These are phyloP conservation scores for Gonapodya prolifera DNA, from an alignment of 192 early-diverging fungal species.

Conservation along the genomic window DNA sequence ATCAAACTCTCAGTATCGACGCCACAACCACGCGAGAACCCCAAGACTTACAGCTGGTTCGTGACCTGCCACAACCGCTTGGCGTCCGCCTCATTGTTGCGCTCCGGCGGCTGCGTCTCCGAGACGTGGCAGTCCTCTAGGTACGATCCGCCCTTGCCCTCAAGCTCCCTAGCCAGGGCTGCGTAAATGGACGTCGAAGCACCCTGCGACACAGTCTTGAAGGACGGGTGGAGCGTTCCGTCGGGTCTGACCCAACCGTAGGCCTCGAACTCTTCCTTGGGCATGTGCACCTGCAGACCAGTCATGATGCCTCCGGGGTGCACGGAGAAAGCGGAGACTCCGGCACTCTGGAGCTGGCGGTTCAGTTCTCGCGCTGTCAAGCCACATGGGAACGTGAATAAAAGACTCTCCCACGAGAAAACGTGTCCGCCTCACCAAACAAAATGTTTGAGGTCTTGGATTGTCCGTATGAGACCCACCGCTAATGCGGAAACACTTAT, in stretches of 20 bases:
- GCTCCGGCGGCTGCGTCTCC: conserved; percentile 1
- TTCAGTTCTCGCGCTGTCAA: background rate
- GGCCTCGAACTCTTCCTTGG: background rate
- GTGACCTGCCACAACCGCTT: background rate
- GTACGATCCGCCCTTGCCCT: background rate
- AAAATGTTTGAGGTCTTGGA: background rate
- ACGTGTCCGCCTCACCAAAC: background rate
- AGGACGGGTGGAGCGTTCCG: background rate
- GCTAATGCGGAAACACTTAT: too few relatives aligned
- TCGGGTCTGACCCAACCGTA: background rate
- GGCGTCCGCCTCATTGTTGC: background rate
- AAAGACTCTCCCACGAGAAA: background rate
- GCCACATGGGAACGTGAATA: background rate
- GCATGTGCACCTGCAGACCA: background rate
- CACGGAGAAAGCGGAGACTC: background rate
- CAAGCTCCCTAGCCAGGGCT: background rate
- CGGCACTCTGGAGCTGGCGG: background rate
- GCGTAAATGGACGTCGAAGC: conserved; percentile 1
- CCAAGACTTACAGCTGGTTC: too few relatives aligned
- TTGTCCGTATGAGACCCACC: conserved; percentile 1
- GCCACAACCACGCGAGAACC: too few relatives aligned
- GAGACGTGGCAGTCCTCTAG: conserved; percentile 1
- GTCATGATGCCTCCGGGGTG: conserved; percentile 6
- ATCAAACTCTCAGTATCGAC: too few relatives aligned
- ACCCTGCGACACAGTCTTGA: conserved; percentile 1